phyloP scores from a whole-genome alignment of 345 rosid species.

The Conringia planisiliqua region DNA sequence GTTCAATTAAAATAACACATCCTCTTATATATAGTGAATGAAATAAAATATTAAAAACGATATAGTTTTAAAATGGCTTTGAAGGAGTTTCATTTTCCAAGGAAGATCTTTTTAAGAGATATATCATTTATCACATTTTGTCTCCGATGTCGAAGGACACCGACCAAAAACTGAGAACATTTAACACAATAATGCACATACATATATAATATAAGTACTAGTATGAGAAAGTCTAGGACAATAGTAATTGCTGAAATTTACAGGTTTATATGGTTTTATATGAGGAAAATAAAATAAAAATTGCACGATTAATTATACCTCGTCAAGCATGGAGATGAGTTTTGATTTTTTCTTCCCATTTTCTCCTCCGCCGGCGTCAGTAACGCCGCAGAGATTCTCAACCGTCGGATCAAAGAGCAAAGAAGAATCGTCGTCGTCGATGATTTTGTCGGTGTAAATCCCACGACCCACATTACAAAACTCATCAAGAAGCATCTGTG shows the following conservation, averaged over 20 bases:
- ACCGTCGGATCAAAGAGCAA: slow-evolving; percentile 52
- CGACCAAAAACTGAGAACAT: slow-evolving; percentile 30
- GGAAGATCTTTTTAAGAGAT: slow-evolving; percentile 32
- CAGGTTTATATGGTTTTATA: not conserved
- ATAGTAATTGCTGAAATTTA: not conserved
- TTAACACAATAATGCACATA: not conserved
- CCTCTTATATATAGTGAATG: not conserved
- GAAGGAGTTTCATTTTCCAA: slow-evolving; percentile 37
- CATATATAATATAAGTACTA: not conserved
- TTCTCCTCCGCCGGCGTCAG: slow-evolving; percentile 40
- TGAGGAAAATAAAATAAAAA: not conserved
- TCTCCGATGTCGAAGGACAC: slow-evolving; percentile 24
- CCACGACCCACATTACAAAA: slow-evolving; percentile 63
- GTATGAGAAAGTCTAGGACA: not conserved
- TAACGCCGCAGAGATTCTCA: slow-evolving; percentile 38
- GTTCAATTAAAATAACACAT: not conserved
- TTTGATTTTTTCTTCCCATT: slow-evolving; percentile 63
- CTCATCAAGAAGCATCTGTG: slow-evolving; percentile 79
- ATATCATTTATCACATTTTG: slow-evolving; percentile 31
- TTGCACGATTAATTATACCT: slow-evolving; percentile 45
- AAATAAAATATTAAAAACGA: not conserved
- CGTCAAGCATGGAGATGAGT: slow-evolving; percentile 79
- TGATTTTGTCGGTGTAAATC: slow-evolving; percentile 42
- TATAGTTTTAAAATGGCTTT: slow-evolving; percentile 14
- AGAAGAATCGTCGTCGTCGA: slow-evolving; percentile 45